Conservation (phyloP, 768 basidiomycete genomes). For the Kwoniella bestiolae region DNA sequence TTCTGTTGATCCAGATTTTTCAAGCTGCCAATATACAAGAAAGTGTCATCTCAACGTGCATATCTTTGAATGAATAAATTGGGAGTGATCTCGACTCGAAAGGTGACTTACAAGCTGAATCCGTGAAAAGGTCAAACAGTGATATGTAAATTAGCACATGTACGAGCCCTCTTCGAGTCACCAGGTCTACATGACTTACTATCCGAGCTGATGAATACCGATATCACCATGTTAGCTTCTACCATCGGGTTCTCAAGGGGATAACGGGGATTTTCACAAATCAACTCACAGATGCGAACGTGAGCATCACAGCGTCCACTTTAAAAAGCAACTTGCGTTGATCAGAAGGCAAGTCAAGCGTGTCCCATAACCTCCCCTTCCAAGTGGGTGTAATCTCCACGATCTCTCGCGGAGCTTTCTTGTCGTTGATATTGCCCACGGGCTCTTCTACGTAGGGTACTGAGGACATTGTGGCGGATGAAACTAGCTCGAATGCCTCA, state of each 20-base stretch:
- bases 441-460: constrained; percentile 4
- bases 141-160: not conserved
- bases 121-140: not conserved
- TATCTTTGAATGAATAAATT: no score
- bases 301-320: constrained; percentile 44
- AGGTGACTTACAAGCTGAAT: not conserved
- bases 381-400: constrained; percentile 16
- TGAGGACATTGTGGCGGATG: not conserved
- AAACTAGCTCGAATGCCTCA: no score
- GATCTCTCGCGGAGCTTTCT: not conserved
- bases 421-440: constrained; percentile 3
- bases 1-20: constrained; percentile 42
- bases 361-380: constrained; percentile 49
- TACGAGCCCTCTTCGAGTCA: not conserved
- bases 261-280: no score
- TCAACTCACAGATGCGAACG: constrained; percentile 42
- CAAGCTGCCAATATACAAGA: no score
- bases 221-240: no score
- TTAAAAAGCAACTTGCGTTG: constrained; percentile 50
- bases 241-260: no score
- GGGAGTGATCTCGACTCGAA: no score
- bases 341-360: constrained; percentile 34
- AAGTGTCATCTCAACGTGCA: no score
- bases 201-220: constrained; percentile 27
- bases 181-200: constrained; percentile 20